Evolutionary conservation across 1,284 basidiomycete genomes (phyloP), one percentile per base, ranked within the genome.

Genomic region (Melampsora occidentalis): DNA sequence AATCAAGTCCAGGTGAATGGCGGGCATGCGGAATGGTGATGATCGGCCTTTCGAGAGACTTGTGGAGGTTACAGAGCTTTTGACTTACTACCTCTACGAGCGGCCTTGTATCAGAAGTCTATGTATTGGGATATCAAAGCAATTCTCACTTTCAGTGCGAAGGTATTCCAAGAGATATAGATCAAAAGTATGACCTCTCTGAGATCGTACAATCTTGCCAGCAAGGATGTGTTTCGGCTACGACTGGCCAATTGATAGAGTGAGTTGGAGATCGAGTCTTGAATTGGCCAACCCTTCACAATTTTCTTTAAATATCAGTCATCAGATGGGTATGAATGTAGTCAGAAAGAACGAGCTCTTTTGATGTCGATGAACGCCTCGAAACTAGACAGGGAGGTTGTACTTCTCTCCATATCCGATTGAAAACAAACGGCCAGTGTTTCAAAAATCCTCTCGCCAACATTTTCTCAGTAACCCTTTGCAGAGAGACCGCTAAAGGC

Each of bases 341-440:
- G 53, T 22, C 53, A 46, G 14, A 46, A 5, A 12, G n/a, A n/a
- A 28, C 25, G 3, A 59, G 53, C 51, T n/a, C 51, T 39, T 39
- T 39, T 12, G 35, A 57, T 57, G 20, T 10, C 35, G 35, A 2
- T 5, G 2, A 2, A 39, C 22, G n/a, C 9, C 53, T 59, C n/a
- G 20, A 59, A 25, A 5, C 7, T 22, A 9, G 5, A 22, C n/a
- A 59, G 53, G 53, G 53, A 22, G 9, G n/a, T 22, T 59, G 2
- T 59, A 59, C 53, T 28, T 59, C 53, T 59, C 53, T 59, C 53
- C 53, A 59, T 10, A 59, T 28, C n/a, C 53, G 53, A 59, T 59
- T 59, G n/a, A 59, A 59, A 59, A 59, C 53, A 22, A 59, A 28
- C 14, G 53, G 53, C 53, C 53, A 59, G 53, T 18, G 53, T 28